Conservation (phyloP, 306 rosid genomes). For the Luffa acutangula region DNA sequence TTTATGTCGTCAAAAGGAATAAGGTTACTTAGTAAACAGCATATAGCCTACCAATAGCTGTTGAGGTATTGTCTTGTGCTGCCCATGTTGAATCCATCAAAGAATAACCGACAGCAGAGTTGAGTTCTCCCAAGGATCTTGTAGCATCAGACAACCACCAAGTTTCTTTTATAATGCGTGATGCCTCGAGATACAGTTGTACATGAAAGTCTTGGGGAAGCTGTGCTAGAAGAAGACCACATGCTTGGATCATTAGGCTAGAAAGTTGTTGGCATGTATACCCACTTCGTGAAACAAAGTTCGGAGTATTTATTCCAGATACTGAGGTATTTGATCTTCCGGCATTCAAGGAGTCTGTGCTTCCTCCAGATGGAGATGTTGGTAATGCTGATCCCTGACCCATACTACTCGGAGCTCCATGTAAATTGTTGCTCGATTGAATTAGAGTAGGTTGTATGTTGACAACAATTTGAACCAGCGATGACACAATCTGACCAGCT, state of each 20-base stretch:
- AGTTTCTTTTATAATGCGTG: constrained; percentile 84
- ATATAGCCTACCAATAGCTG: constrained; percentile 66
- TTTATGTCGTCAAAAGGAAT: background rate
- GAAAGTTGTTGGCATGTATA: constrained; percentile 92
- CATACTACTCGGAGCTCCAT: constrained; percentile 60
- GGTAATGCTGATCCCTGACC: constrained; percentile 87
- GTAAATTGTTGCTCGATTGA: constrained; percentile 75
- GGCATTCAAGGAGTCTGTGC: constrained; percentile 88
- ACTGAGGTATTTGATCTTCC: constrained; percentile 75
- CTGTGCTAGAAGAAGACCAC: constrained; percentile 93
- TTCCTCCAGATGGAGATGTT: constrained; percentile 97
- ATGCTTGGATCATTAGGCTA: constrained; percentile 92
- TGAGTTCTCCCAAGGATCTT: constrained; percentile 64
- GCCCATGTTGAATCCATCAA: constrained; percentile 99
- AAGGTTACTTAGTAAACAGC: constrained; percentile 1
- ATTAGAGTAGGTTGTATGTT: constrained; percentile 88
- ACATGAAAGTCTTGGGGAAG: constrained; percentile 87
- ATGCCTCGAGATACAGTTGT: constrained; percentile 80
- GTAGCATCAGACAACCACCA: constrained; percentile 94
- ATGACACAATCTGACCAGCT: constrained; percentile 75
- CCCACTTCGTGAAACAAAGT: constrained; percentile 89
- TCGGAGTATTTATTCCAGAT: constrained; percentile 79
- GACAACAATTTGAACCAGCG: constrained; percentile 80
- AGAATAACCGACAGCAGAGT: constrained; percentile 96
- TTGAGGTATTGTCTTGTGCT: constrained; percentile 97